Conservation (phyloP, 768 basidiomycete genomes). For the Butyriboletus loyo region DNA sequence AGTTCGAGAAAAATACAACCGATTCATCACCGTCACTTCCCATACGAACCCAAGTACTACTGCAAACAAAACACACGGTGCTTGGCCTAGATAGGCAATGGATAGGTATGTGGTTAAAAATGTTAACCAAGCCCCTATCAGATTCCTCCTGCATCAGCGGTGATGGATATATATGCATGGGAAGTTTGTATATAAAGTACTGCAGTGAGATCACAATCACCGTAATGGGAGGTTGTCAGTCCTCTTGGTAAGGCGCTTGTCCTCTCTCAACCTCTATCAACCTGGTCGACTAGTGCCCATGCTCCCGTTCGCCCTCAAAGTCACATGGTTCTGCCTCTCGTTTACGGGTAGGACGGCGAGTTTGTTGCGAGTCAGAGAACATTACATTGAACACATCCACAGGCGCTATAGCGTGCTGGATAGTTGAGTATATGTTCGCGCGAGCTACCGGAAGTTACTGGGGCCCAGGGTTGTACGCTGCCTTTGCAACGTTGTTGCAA, state of each 20-base stretch:
- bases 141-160: neutral
- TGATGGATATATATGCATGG: neutral
- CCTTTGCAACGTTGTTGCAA: conserved; percentile 51
- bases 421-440: conserved; percentile 45
- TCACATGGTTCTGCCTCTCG: conserved; percentile 58
- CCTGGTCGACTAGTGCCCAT: conserved; percentile 30
- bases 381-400: neutral
- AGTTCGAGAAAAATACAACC: neutral
- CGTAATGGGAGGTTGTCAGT: neutral
- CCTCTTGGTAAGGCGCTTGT: neutral
- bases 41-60: no score
- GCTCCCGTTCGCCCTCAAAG: conserved; percentile 55
- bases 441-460: conserved; percentile 44
- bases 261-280: neutral
- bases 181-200: conserved; percentile 5
- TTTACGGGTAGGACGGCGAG: conserved; percentile 41
- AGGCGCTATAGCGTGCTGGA: conserved; percentile 54
- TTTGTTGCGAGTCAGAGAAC: neutral
- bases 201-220: neutral
- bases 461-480: conserved; percentile 46
- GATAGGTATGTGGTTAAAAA: neutral
- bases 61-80: neutral
- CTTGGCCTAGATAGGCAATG: neutral
- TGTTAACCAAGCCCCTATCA: neutral
- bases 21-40: neutral